Base-by-base conservation (phyloP, 2,329 filamentous ascomycete genomes). In the Colletotrichum agaves region DNA sequence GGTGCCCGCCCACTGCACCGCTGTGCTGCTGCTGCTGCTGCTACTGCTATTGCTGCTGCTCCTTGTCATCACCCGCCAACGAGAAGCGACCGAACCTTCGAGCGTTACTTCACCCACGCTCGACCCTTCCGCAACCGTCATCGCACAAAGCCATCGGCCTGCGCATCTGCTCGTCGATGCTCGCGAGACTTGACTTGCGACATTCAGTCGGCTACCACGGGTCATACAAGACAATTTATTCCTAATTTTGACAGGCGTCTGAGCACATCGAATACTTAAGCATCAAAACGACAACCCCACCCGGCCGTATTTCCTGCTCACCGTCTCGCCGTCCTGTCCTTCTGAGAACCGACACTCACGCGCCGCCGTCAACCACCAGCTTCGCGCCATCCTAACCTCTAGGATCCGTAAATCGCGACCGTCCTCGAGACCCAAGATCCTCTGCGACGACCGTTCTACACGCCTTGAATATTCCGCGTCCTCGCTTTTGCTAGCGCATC, bases 181-280 rank as follows among this genome's bases (percentile, higher is more conserved):
- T 61, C 44, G 65, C 65, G 39, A 58, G 50, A 58, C 23, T 67
- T 57, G 50, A 61, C 27, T 67, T 63, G 63, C 58, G 57, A 70
- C 70, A 65, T 72, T 67, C 74, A 52, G 56, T 76, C 75, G 74
- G 77, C 74, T 77, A 75, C 74, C 39, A 71, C 75, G 69, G 64
- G 73, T 80, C 75, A 78, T 79, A 81, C 79, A 76, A 81, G 79
- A 80, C 77, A 78, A 79, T 78, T 79, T 78, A 78, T 78, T 79
- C 75, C 72, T 67, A 69, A 61, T 76, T 75, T 76, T 71, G 73
- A 71, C 72, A 72, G 71, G 70, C 72, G 72, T 72, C 72, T 72
- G 74, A 77, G 76, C 75, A 76, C 75, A 73, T 39, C 75, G 71
- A 76, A 74, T 79, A 80, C 77, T 81, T 79, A 79, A 78, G 75